These are phyloP conservation scores for Cercospora zeina DNA, from an alignment of 2,329 filamentous ascomycete species.

Conservation along the genomic window DNA sequence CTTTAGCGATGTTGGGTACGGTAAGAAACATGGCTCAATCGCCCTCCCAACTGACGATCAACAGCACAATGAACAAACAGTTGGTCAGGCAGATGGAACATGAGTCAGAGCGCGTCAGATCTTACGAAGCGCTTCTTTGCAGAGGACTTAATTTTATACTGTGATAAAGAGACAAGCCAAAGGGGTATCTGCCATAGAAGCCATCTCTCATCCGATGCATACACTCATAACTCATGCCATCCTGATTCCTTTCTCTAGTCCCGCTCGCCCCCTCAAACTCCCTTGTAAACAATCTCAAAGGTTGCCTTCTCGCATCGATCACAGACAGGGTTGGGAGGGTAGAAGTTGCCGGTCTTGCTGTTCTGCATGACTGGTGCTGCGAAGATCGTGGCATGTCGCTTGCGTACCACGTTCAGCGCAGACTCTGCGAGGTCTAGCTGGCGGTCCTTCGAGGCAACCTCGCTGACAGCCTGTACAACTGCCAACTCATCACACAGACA, in stretches of 20 bases:
- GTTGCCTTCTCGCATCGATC: conserved; percentile 20
- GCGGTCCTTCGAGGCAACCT: background rate
- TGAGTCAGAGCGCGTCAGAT: background rate
- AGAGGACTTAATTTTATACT: background rate
- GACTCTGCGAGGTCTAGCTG: conserved; percentile 18
- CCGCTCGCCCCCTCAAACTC: conserved; percentile 5
- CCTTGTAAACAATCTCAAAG: conserved; percentile 26
- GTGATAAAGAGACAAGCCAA: background rate
- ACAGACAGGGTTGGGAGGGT: conserved; percentile 14
- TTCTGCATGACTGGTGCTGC: conserved; percentile 15
- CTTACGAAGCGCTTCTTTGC: background rate
- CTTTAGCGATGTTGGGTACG: too few relatives aligned
- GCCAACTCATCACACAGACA: conserved; percentile 24
- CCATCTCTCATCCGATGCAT: conserved; percentile 6
- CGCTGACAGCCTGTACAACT: conserved; percentile 11
- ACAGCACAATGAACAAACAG: background rate
- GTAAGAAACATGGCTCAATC: background rate
- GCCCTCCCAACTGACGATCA: background rate
- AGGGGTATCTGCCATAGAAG: conserved; percentile 11
- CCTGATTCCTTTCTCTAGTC: background rate
- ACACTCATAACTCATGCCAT: conserved; percentile 2
- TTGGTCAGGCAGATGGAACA: background rate
- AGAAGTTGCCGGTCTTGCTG: conserved; percentile 12
- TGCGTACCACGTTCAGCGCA: conserved; percentile 19
- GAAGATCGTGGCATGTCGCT: conserved; percentile 20